A percentile compares a stretch with the other conserved stretches of the same genome.
These are phyloP conservation scores for Lachancea mirantina DNA, from an alignment of 805 yeast genomes.

Conservation along the genomic window DNA sequence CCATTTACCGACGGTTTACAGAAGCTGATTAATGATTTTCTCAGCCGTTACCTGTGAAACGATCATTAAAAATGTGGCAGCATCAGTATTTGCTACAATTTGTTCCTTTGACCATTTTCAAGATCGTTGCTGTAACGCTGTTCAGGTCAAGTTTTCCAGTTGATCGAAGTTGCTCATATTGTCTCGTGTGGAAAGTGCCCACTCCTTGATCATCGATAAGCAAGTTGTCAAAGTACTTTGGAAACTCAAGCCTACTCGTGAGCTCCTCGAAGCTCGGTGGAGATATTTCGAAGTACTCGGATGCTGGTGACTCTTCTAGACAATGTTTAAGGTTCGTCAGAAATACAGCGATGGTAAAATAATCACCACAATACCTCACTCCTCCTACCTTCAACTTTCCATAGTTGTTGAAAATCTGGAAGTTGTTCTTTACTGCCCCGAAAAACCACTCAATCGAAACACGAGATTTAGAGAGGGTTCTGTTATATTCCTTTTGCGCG, in stretches of 20 bases:
- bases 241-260: conserved; percentile 1
- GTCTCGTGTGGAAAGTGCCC: background rate
- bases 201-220: conserved; percentile 1
- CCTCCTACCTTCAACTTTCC: conserved; percentile 3
- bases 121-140: background rate
- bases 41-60: conserved; percentile 1
- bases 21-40: background rate
- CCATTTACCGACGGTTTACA: conserved; percentile 1
- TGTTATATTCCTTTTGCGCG: conserved; percentile 1
- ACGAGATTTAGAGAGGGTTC: conserved; percentile 1
- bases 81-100: conserved; percentile 1
- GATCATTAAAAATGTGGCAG: background rate
- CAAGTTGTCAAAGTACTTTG: conserved; percentile 1
- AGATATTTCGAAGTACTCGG: conserved; percentile 1
- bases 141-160: background rate
- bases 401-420: background rate
- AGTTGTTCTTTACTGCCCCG: conserved; percentile 4
- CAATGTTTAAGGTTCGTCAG: conserved; percentile 2
- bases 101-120: too few species aligned
- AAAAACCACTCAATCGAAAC: conserved; percentile 5
- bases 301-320: conserved; percentile 1
- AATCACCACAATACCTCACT: conserved; percentile 3
- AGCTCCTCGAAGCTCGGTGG: conserved; percentile 3
- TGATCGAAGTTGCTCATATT: conserved; percentile 1
- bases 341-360: conserved; percentile 2